A percentile compares a stretch with the other conserved stretches of the same genome.
Conservation (phyloP, 352 stramenopile species). For the Halophytophthora polymorphica region DNA sequence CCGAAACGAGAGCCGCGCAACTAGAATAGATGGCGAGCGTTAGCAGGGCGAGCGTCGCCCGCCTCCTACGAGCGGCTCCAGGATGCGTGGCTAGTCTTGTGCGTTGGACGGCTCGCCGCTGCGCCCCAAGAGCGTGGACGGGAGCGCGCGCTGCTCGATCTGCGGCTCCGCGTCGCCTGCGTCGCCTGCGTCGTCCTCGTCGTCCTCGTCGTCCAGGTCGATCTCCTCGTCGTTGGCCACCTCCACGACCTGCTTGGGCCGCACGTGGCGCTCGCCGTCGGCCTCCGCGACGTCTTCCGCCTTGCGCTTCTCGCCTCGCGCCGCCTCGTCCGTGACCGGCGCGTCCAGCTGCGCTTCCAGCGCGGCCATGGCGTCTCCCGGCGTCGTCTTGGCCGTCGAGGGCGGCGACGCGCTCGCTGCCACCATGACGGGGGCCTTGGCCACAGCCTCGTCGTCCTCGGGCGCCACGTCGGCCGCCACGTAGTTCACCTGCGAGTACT, state of each 20-base stretch:
- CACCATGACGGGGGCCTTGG: slow-evolving; percentile 55
- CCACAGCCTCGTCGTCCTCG: slow-evolving; percentile 15
- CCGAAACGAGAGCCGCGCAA: no score
- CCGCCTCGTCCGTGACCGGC: slow-evolving; percentile 16
- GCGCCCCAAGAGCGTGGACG: slow-evolving; percentile 42
- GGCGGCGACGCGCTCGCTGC: slow-evolving; percentile 32
- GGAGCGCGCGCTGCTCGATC: slow-evolving; percentile 57
- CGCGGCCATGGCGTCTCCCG: slow-evolving; percentile 85
- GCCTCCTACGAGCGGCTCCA: no score
- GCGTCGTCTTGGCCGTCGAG: slow-evolving; percentile 14
- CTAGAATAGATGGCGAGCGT: not conserved
- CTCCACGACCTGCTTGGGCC: slow-evolving; percentile 76
- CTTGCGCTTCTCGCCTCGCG: slow-evolving; percentile 60
- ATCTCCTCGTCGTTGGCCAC: slow-evolving; percentile 91
- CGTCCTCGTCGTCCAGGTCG: slow-evolving; percentile 88
- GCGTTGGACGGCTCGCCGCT: slow-evolving; percentile 15
- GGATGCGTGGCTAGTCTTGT: slow-evolving; percentile 11
- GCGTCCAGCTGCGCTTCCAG: slow-evolving; percentile 78
- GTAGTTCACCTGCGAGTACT: slow-evolving; percentile 97
- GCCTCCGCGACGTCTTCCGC: slow-evolving; percentile 42
- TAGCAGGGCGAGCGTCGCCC: not conserved
- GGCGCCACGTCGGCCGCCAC: slow-evolving; percentile 90
- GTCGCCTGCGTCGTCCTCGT: slow-evolving; percentile 40
- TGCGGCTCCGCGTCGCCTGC: slow-evolving; percentile 19
- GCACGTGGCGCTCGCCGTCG: slow-evolving; percentile 69